phyloP scores from a whole-genome alignment of 257 asterid species.

The Hygrophila difformis region DNA sequence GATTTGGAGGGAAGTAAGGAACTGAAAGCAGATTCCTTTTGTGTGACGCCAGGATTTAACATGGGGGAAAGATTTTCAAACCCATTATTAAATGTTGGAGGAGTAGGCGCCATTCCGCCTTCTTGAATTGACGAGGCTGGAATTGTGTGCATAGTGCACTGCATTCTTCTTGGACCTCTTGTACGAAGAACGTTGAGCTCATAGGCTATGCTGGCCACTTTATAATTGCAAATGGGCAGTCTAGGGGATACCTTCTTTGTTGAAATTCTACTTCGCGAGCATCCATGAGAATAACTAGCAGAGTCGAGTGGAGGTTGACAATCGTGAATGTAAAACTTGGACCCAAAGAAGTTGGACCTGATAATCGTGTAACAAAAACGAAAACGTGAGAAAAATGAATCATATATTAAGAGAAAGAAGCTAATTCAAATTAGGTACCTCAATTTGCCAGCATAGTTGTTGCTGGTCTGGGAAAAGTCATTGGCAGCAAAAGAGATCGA shows the following conservation, averaged over 20 bases:
- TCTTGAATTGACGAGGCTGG: slow-evolving; percentile 32
- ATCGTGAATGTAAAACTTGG: slow-evolving; percentile 49
- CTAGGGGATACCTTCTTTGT: slow-evolving; percentile 38
- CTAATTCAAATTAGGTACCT: slow-evolving; percentile 22
- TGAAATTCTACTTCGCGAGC: slow-evolving; percentile 29
- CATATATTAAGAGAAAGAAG: not conserved
- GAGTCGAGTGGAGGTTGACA: slow-evolving; percentile 32
- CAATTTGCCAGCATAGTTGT: slow-evolving; percentile 44
- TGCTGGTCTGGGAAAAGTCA: slow-evolving; percentile 45
- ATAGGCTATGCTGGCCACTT: slow-evolving; percentile 47
- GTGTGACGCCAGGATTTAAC: slow-evolving; percentile 7
- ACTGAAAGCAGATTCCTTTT: slow-evolving; percentile 13
- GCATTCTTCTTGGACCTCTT: slow-evolving; percentile 65
- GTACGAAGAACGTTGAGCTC: slow-evolving; percentile 67
- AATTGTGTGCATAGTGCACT: slow-evolving; percentile 43
- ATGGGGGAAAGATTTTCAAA: slow-evolving; percentile 19
- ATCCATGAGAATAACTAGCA: slow-evolving; percentile 23
- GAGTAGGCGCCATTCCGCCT: slow-evolving; percentile 35
- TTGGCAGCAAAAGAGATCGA: slow-evolving; percentile 40
- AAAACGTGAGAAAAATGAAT: not conserved
- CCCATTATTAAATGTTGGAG: slow-evolving; percentile 21
- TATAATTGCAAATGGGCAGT: slow-evolving; percentile 32
- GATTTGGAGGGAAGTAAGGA: slow-evolving; percentile 7
- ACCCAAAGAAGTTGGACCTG: slow-evolving; percentile 65
- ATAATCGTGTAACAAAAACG: slow-evolving; percentile 9